A percentile compares a stretch with the other conserved stretches of the same genome.
Evolutionary conservation across 495 filamentous ascomycete species (phyloP).

Genomic region (Arthonia radiata): DNA sequence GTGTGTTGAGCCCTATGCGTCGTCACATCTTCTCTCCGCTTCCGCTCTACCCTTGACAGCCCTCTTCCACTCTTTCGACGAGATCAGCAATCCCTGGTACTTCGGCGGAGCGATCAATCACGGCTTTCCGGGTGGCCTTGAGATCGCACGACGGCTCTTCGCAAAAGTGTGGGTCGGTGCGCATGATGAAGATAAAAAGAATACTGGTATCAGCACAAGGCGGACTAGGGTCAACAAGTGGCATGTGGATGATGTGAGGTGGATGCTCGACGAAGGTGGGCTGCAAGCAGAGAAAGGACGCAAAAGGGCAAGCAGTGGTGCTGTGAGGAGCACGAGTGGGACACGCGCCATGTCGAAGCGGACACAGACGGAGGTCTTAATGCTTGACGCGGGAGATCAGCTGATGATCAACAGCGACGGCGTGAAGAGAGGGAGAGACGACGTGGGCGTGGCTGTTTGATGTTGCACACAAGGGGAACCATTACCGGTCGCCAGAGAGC

Average conservation of each 20-base stretch:
- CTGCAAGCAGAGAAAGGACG: too few species aligned
- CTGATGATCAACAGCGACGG: too few species aligned
- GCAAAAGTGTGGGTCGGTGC: conserved; percentile 37
- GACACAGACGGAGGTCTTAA: too few species aligned
- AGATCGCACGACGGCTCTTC: conserved; percentile 27
- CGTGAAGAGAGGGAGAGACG: too few species aligned
- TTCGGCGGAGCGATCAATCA: conserved; percentile 35
- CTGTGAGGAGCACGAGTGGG: too few species aligned
- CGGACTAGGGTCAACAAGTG: conserved; percentile 23
- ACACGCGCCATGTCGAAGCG: too few species aligned
- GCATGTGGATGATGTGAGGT: conserved; percentile 20
- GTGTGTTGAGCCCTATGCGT: conserved; percentile 25
- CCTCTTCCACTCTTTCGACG: conserved; percentile 39
- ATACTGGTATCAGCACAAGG: conserved; percentile 24
- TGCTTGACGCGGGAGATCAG: too few species aligned
- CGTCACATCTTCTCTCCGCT: conserved; percentile 26
- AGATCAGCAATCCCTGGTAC: conserved; percentile 34
- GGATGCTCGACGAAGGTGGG: conserved; percentile 8
- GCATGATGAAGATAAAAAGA: conserved; percentile 39
- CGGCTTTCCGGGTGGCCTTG: conserved; percentile 29
- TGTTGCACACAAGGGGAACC: too few species aligned
- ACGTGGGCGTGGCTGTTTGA: too few species aligned
- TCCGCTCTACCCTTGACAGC: conserved; percentile 35
- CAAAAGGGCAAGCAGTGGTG: too few species aligned
- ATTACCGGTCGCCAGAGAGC: too few species aligned